Base-by-base conservation (phyloP, 2,329 filamentous ascomycete species). In the Botryotinia globosa region DNA sequence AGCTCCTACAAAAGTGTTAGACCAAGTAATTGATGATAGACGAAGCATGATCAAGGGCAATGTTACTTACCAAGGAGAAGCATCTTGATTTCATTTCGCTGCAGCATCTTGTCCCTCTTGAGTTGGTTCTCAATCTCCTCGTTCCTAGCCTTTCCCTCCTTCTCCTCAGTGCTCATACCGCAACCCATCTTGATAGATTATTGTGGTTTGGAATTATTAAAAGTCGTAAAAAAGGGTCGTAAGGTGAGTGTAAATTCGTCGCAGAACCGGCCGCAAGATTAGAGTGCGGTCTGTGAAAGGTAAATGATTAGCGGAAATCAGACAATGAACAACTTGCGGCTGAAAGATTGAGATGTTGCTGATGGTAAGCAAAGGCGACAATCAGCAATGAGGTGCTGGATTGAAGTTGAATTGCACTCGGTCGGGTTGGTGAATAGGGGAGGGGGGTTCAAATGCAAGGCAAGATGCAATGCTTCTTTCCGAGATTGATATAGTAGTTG, bases 41-140 rank as follows among this genome's bases (percentile, higher is more conserved):
- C 25, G 48, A 77, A 74, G 45, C 4, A 7, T 42, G 48, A 25
- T 39, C 7, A 37, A 20, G 45, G 69, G 25, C 7, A 39, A 20
- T 51, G 10, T n/a, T 37, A 87, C 91, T 82, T 89, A 98, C 96
- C 96, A 81, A 99, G 91, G 81, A 99, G 89, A 80, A 99, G 88
- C 96, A 99, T 98, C 90, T 99, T 99, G 87, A 99, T 99, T 86
- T 99, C 96, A 80, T 99, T 99, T 81, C 95, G 92, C 87, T 98
- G 94, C 88, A 97, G 92, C 93, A 98, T 93, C 86, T 97, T 97
- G 83, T 99, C 96, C 83, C 94, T 90, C 90, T 98, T 98, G 82
- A 98, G 87, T 87, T 98, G 95, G 84, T 98, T 98, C 86, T 99
- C 96, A 82, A 99, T 99, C 90, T 98, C 95, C 89, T 99, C 96